phyloP scores from a whole-genome alignment of 805 yeast species.

The Sugiyamaella smithiae region DNA sequence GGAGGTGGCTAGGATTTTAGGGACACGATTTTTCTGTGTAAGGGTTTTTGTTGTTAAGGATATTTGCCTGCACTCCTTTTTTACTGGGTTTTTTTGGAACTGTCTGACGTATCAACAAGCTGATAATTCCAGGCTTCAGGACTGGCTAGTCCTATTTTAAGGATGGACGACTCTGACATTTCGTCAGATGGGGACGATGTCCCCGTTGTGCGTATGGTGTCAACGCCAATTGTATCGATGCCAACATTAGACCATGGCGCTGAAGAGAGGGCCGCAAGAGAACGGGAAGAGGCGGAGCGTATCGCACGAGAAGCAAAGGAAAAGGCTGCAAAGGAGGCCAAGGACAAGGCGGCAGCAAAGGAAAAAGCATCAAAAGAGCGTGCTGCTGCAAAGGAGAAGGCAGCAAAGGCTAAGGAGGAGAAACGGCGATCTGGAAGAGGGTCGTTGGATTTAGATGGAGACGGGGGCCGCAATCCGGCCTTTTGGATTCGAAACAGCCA shows the following conservation, averaged over 20 bases:
- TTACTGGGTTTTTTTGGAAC: too few relatives aligned
- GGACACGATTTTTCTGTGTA: too few relatives aligned
- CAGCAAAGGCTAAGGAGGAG: neutral
- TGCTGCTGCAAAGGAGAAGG: neutral
- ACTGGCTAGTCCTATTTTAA: too few relatives aligned
- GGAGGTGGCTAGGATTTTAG: too few relatives aligned
- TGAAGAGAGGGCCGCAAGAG: neutral
- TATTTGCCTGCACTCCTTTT: too few relatives aligned
- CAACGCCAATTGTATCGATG: neutral
- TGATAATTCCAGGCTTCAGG: too few relatives aligned
- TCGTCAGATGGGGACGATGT: constrained; percentile 13
- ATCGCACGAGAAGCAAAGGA: neutral
- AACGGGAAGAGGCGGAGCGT: neutral
- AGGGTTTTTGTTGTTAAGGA: too few relatives aligned
- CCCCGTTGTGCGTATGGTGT: constrained; percentile 12
- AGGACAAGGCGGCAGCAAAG: too few relatives aligned
- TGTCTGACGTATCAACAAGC: too few relatives aligned
- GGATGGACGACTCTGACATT: constrained; percentile 1
- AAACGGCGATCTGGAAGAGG: constrained; percentile 4
- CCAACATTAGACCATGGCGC: neutral
- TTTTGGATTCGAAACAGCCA: constrained; percentile 2
- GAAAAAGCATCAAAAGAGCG: neutral
- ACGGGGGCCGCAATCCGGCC: neutral
- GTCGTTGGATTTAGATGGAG: neutral
- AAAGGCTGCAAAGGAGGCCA: neutral